A percentile compares a stretch with the other conserved stretches of the same genome.
phyloP scores from a whole-genome alignment of 2,329 filamentous ascomycete genomes.

The Juglanconis sp. region DNA sequence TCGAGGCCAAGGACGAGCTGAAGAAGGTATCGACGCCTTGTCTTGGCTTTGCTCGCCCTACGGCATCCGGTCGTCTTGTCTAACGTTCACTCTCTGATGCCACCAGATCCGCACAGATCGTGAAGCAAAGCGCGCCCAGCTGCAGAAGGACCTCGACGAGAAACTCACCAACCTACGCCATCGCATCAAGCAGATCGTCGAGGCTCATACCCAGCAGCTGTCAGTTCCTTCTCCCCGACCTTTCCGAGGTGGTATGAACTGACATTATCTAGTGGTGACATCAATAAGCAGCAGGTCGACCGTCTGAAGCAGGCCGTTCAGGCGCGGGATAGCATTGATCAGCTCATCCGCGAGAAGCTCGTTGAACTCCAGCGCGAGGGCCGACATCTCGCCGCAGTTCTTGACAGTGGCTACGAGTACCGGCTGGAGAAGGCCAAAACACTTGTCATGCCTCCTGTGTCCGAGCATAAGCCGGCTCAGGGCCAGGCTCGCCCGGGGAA shows the following conservation, averaged over 20 bases:
- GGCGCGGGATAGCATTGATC: conserved; percentile 21
- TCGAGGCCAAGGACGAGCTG: conserved; percentile 20
- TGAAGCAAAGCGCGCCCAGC: conserved; percentile 12
- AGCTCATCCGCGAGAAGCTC: conserved; percentile 17
- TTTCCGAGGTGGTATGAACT: background rate
- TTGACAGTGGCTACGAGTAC: conserved; percentile 21
- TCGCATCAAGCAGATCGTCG: conserved; percentile 10
- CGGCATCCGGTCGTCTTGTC: background rate
- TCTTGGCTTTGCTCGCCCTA: background rate
- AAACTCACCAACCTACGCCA: conserved; percentile 2
- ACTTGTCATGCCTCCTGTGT: background rate
- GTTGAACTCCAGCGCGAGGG: conserved; percentile 10
- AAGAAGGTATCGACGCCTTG: conserved; percentile 13
- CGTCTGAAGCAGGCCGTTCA: conserved; percentile 21
- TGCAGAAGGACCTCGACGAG: conserved; percentile 11
- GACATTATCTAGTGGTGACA: conserved; percentile 3
- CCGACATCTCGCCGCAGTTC: conserved; percentile 17
- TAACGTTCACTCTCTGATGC: background rate
- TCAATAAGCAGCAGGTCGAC: conserved; percentile 20
- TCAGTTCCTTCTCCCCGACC: background rate
- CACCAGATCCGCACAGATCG: conserved; percentile 17
- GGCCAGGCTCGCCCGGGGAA: background rate
- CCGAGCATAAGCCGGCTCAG: background rate
- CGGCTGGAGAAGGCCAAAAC: conserved; percentile 20
- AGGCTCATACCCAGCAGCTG: conserved; percentile 11